Conservation (phyloP, 2,329 filamentous ascomycete species). For the Cladosporium sp. region DNA sequence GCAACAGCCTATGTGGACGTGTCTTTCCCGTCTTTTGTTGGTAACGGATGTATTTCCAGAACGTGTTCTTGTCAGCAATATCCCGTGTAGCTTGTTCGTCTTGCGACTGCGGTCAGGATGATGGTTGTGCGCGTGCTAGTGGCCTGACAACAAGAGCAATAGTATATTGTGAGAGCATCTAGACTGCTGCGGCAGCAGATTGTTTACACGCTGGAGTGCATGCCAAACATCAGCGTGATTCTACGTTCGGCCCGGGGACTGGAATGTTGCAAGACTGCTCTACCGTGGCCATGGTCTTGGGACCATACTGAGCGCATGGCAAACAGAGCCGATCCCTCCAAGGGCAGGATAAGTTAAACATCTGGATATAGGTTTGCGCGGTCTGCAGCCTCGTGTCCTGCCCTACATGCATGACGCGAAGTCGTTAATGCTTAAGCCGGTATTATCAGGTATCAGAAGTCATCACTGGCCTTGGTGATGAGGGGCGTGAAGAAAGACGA, state of each 20-base stretch:
- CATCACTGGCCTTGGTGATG: not conserved
- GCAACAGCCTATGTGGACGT: not conserved
- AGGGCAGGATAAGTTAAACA: not conserved
- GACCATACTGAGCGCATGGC: not conserved
- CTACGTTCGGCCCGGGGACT: not conserved
- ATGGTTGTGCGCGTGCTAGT: not conserved
- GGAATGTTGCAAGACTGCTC: not conserved
- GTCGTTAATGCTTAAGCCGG: not conserved
- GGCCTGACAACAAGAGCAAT: not conserved
- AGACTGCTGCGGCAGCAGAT: not conserved
- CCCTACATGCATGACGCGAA: not conserved
- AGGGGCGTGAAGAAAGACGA: not conserved
- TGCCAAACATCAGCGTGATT: not conserved
- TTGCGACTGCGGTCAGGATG: not conserved
- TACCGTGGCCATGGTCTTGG: not conserved
- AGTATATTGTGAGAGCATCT: not conserved
- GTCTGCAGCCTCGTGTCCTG: not conserved
- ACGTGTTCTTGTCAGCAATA: not conserved
- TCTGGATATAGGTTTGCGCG: not conserved
- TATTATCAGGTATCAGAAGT: not conserved
- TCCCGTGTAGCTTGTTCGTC: not conserved
- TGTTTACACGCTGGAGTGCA: conserved; percentile 1
- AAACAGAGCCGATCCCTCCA: not conserved
- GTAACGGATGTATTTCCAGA: not conserved
- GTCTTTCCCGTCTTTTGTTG: not conserved